Conservation (phyloP, 2,329 filamentous ascomycete genomes). For the Diplodia corticola region DNA sequence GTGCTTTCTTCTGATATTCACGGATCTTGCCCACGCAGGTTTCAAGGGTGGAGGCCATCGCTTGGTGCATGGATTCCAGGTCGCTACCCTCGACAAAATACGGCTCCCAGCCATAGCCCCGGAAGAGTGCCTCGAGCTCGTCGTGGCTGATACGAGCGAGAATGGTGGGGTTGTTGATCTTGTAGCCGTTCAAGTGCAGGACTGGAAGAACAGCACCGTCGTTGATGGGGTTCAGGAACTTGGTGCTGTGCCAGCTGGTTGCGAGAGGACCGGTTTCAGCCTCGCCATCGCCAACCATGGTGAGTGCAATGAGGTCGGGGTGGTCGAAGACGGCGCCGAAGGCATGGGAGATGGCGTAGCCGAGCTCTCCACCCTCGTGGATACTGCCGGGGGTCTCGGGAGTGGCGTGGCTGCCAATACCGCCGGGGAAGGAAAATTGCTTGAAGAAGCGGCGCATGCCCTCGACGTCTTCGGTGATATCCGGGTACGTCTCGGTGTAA, state of each 20-base stretch:
- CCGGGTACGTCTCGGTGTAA: constrained; percentile 75
- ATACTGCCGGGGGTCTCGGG: constrained; percentile 76
- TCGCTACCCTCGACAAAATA: constrained; percentile 80
- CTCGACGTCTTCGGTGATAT: constrained; percentile 67
- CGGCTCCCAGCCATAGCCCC: constrained; percentile 75
- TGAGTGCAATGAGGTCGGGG: constrained; percentile 71
- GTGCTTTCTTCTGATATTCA: constrained; percentile 68
- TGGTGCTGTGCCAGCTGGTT: constrained; percentile 79
- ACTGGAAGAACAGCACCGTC: constrained; percentile 78
- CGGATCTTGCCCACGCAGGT: constrained; percentile 69
- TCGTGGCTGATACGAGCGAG: constrained; percentile 72
- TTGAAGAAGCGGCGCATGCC: constrained; percentile 78
- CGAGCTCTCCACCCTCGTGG: constrained; percentile 78
- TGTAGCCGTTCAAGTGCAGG: constrained; percentile 79
- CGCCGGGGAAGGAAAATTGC: constrained; percentile 78
- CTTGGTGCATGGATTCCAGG: constrained; percentile 73
- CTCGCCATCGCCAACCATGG: constrained; percentile 79
- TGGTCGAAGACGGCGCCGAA: constrained; percentile 77
- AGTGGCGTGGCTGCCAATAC: constrained; percentile 75
- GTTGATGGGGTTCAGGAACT: constrained; percentile 76
- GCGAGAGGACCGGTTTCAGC: constrained; percentile 78
- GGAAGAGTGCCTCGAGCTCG: constrained; percentile 68
- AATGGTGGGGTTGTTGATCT: constrained; percentile 73
- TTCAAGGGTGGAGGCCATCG: constrained; percentile 76
- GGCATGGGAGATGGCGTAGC: constrained; percentile 78